phyloP scores from a whole-genome alignment of 176 grass and related monocot species.

The Saccharum officinarum region DNA sequence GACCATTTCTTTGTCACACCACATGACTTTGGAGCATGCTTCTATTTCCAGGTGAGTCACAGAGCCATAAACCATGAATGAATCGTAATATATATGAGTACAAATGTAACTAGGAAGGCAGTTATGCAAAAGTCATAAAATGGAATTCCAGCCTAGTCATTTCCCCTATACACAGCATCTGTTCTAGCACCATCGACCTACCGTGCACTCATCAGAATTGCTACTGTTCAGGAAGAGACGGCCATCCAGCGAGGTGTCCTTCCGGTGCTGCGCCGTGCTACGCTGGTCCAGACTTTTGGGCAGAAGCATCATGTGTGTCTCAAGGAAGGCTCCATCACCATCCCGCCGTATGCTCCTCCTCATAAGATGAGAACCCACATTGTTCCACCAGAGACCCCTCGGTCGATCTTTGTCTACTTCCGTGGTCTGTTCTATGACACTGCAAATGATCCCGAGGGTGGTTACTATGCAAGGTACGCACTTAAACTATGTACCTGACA shows the following conservation, averaged over 20 bases:
- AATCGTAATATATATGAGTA: neutral
- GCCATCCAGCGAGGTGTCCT: slow-evolving; percentile 57
- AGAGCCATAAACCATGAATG: neutral
- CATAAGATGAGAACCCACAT: slow-evolving; percentile 62
- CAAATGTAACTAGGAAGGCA: neutral
- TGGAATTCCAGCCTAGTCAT: neutral
- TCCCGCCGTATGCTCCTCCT: slow-evolving; percentile 69
- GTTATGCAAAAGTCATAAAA: neutral
- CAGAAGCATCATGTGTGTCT: slow-evolving; percentile 68
- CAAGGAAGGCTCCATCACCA: slow-evolving; percentile 64
- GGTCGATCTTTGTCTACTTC: slow-evolving; percentile 74
- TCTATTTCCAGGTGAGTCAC: slow-evolving; percentile 54
- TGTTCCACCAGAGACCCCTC: slow-evolving; percentile 57
- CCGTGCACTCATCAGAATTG: slow-evolving; percentile 11
- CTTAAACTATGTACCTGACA: neutral
- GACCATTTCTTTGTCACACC: slow-evolving; percentile 62
- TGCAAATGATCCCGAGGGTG: slow-evolving; percentile 61
- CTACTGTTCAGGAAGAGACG: slow-evolving; percentile 49
- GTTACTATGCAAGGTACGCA: slow-evolving; percentile 67
- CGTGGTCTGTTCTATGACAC: slow-evolving; percentile 64
- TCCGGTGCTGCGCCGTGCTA: slow-evolving; percentile 63
- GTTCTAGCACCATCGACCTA: slow-evolving; percentile 15
- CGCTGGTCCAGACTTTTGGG: slow-evolving; percentile 65
- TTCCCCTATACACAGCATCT: neutral
- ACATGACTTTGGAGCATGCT: slow-evolving; percentile 73